Evolutionary conservation across 2,329 filamentous ascomycete species (phyloP), one percentile per base, ranked within the genome.

Genomic region (Hypocrella siamensis): DNA sequence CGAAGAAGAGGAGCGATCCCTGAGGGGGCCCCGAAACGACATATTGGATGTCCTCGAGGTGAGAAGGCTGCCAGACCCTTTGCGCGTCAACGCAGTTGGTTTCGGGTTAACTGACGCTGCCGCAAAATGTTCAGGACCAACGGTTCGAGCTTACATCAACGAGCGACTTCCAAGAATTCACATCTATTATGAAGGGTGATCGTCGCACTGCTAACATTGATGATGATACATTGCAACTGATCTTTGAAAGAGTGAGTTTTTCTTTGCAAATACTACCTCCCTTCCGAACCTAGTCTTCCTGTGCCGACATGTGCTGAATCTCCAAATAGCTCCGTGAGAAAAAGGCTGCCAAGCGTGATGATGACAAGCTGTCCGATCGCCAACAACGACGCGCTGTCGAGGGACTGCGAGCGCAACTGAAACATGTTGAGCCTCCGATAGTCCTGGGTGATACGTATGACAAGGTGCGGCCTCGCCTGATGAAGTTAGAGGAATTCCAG

Each of bases 21-120:
- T 94, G 30, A 78, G 86, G 38, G 76, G 73, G 31, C 77, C 79
- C 30, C 70, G 83, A 38, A 92, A 90, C 49, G 75, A 85, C 48
- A 80, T 92, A 25, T 62, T 90, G 41, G 85, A 93, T 57, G 83
- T 90, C 42, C 67, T 93, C 43, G 82, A 92, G 65, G 83, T 90
- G 56, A 63, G 76, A 60, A 11, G 9, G 14, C 26, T 24, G 12
- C n/a, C 4, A 16, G 26, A 31, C n/a, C 28, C 24, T 28, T 12
- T 17, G 12, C 15, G 28, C 17, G n/a, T n/a, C n/a, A n/a, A n/a
- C n/a, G n/a, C n/a, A n/a, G n/a, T n/a, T n/a, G n/a, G n/a, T n/a
- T n/a, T n/a, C 12, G n/a, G 15, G 6, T 15, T 19, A 6, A 7
- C 5, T n/a, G 3, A 26, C 16, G 22, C 26, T 4, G 6, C 36